Base-by-base conservation (phyloP, 169 alveolate genomes). In the Plasmodium vinckei region DNA sequence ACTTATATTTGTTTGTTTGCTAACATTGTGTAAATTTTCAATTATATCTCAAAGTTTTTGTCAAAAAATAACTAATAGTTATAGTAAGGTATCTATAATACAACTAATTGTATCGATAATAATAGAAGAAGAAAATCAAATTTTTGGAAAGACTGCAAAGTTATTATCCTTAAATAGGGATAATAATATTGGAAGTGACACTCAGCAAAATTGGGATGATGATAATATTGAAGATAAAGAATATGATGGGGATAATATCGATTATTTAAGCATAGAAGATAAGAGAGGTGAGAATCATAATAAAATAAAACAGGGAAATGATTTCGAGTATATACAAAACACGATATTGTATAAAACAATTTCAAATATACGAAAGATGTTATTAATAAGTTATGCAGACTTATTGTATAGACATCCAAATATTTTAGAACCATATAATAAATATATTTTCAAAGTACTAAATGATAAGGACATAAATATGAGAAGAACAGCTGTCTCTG, bases 351-450 rank as follows among this genome's bases (percentile, higher is more conserved):
- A 57, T 10, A 68, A 72, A 60, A 68, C 90, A 1, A 17, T 82
- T 6, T 65, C 84, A 1, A 82, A 82, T 57, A 46, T 94, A 27
- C 60, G 95, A 42, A 86, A 89, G 51, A 94, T 93, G 79, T 70
- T 94, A 73, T 87, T 94, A 33, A 92, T 94, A 63, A 88, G 96
- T 73, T 94, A 94, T 68, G 96, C 95, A 7, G 96, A 94, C 82
- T 79, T 94, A 53, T 88, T 94, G 68, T 92, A 93, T 67, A 79
- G 95, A 33, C 95, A 92, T 65, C 96, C 96, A 15, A 94, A 94
- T 87, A 56, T 94, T n/a, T 65, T 94, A 77, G 96, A 94, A 68
- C 96, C 96, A 42, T 89, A 91, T 89, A 94, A 94, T 44, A 89
- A 84, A 72, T 73, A 82, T 42, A 94, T 92, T 59, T 91, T 88